Percentiles rank a stretch among this genome's conserved stretches.
Conservation (phyloP, 2,329 filamentous ascomycete genomes). For the Xylaria arbuscula region DNA sequence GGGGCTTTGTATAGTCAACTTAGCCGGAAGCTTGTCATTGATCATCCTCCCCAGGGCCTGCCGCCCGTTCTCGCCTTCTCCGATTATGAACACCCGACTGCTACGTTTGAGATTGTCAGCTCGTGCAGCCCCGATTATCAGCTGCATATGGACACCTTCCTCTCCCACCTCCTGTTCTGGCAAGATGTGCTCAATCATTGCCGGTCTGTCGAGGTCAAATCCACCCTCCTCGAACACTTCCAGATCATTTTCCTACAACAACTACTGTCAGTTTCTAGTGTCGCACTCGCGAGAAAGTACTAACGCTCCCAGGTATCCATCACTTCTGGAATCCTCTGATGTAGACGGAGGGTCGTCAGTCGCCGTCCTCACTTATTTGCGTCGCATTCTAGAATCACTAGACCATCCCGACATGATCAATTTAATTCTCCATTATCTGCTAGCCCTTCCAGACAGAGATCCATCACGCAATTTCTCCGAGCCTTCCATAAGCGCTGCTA, state of each 20-base stretch:
- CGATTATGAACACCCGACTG: slow-evolving; percentile 81
- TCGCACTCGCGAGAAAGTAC: slow-evolving; percentile 1
- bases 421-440: slow-evolving; percentile 89
- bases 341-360: slow-evolving; percentile 96
- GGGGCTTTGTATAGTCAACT: slow-evolving; percentile 78
- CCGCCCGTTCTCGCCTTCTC: slow-evolving; percentile 89
- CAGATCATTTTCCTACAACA: slow-evolving; percentile 97
- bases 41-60: slow-evolving; percentile 77
- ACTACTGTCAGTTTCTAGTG: slow-evolving; percentile 72
- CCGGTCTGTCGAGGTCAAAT: slow-evolving; percentile 88
- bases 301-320: slow-evolving; percentile 77
- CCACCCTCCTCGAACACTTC: slow-evolving; percentile 94
- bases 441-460: slow-evolving; percentile 77
- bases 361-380: slow-evolving; percentile 92
- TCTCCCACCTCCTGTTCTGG: slow-evolving; percentile 97
- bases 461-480: slow-evolving; percentile 53
- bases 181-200: slow-evolving; percentile 98
- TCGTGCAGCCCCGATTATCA: slow-evolving; percentile 81
- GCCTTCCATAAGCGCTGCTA: slow-evolving; percentile 73
- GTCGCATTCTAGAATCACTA: slow-evolving; percentile 87
- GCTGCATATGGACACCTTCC: slow-evolving; percentile 89
- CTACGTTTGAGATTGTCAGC: slow-evolving; percentile 76
- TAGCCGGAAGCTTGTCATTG: slow-evolving; percentile 82
- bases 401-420: slow-evolving; percentile 95
- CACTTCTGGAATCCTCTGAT: slow-evolving; percentile 94